Base-by-base conservation (phyloP, 1,139 yeast species). In the Taphrina wiesneri region DNA sequence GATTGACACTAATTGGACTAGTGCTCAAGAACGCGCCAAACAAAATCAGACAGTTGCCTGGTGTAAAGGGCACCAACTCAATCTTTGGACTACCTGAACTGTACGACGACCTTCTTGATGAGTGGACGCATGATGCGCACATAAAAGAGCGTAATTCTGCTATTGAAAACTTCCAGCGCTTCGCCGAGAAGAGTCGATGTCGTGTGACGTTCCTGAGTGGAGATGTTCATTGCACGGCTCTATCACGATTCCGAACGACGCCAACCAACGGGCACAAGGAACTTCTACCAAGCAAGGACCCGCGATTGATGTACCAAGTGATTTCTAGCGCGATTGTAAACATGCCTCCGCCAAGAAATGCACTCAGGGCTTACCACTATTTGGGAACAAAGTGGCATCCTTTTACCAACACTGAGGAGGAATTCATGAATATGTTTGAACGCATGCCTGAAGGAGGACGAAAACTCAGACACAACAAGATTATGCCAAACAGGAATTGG, bases 71-170 rank as follows among this genome's bases (percentile, higher is more conserved):
- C 19, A 36, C 67, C 4, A 67, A 60, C 28, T 92, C 93, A 74
- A 95, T 90, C 71, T 92, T 91, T 74, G 97, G 97, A 1, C 85
- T 88, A 52, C 86, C 92, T 21, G 98, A 92, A 77, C 85, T 92
- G 19, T 81, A 92, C 70, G 98, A 93, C 74, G 98, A 92, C 75
- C 81, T 93, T 74, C 88, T 91, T 74, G 99, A 92, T 75, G 98
- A 93, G 76, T 92, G 98, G 98, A 91, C 97, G 76, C 88, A 97
- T 4, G 82, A 82, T 68, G 83, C 86, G 75, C 99, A 92, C 73
- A 90, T 90, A 75, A 77, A 78, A 64, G 97, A 90, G 76, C 82
- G 97, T 68, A 90, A 90, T 75, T 74, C 74, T 70, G 78, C 90
- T 61, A 77, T 89, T 56, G 79, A 80, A 63, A 78, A 79, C 64